Evolutionary conservation across 768 basidiomycete species (phyloP), one percentile per base, ranked within the genome.

Genomic region (Clathrus columnatus): DNA sequence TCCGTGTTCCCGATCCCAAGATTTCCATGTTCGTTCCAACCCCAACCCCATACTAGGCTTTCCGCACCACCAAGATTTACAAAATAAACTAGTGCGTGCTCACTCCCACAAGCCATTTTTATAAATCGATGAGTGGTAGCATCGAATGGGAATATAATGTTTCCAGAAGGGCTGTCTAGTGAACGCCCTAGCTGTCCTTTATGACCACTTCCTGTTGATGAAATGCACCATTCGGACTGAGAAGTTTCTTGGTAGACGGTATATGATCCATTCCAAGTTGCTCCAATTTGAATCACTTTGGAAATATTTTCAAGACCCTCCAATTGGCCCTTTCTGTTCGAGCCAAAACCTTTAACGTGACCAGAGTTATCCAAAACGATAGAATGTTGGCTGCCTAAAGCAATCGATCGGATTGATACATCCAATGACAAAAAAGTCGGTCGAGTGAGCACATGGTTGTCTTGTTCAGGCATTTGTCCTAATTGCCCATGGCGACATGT

Each of bases 21-120:
- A 67, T 96, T 98, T 6, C 95, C 95, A 65, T 97, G 95, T 67
- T 98, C 95, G 67, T 97, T 98, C 94, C 95, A 98, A 0, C 95
- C 95, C 90, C 94, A 96, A 0, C 82, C 88, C 80, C 82, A 88
- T 0, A 93, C 77, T 59, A 79, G 76, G 1, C 61, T 58, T 7
- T 51, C 59, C 5, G 17, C 57, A 52, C 30, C 1, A 26, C 27
- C 45, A 4, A 26, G 49, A 7, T 51, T 52, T 26, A 45, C 42
- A 0, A 65, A 50, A 2, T 65, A 32, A 16, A 68, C 62, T 7
- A 96, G 68, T 2, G 90, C 78, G 68, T 97, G 93, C 67, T 97
- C 94, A 61, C 87, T 91, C 18, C 93, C 92, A 55, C 86, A 88
- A 0, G 78, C 79, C 14, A 94, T 57, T 58, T 57, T 57, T 21